phyloP scores from a whole-genome alignment of 2,329 filamentous ascomycete genomes.

The Scedosporium aurantiacum region DNA sequence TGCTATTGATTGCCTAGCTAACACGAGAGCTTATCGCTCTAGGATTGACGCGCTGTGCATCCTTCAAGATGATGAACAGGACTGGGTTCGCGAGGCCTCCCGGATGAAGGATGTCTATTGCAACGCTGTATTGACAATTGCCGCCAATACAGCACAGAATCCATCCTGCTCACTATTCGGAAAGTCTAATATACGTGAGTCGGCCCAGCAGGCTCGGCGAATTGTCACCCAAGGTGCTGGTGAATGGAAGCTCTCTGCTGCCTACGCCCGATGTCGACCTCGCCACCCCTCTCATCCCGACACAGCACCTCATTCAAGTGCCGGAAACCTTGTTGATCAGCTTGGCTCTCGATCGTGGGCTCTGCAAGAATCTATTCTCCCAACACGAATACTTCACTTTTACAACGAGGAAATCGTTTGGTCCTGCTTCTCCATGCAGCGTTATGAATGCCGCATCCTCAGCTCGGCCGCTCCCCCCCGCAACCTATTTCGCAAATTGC shows the following conservation, averaged over 20 bases:
- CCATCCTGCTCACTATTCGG: constrained; percentile 7
- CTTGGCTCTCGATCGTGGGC: constrained; percentile 12
- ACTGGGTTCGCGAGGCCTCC: constrained; percentile 12
- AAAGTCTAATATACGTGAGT: too few relatives aligned
- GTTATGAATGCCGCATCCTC: constrained; percentile 10
- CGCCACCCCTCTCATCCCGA: neutral
- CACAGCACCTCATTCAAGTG: neutral
- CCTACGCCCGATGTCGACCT: neutral
- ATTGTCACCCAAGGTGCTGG: neutral
- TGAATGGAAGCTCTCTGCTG: neutral
- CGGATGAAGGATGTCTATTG: constrained; percentile 11
- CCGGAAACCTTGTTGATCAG: too few relatives aligned
- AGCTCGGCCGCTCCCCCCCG: neutral
- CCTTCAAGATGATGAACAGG: constrained; percentile 10
- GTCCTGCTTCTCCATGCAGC: constrained; percentile 9
- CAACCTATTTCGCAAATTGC: neutral
- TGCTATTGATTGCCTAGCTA: neutral
- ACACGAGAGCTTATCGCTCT: neutral
- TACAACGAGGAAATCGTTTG: constrained; percentile 10
- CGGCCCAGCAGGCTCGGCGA: neutral
- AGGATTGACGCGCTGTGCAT: constrained; percentile 10
- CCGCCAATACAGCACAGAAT: constrained; percentile 7
- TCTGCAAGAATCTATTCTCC: constrained; percentile 14
- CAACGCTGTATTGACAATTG: constrained; percentile 9
- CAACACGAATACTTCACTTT: constrained; percentile 13